These are phyloP conservation scores for Albatrellus ellisii DNA, from an alignment of 768 basidiomycete species.

Conservation along the genomic window DNA sequence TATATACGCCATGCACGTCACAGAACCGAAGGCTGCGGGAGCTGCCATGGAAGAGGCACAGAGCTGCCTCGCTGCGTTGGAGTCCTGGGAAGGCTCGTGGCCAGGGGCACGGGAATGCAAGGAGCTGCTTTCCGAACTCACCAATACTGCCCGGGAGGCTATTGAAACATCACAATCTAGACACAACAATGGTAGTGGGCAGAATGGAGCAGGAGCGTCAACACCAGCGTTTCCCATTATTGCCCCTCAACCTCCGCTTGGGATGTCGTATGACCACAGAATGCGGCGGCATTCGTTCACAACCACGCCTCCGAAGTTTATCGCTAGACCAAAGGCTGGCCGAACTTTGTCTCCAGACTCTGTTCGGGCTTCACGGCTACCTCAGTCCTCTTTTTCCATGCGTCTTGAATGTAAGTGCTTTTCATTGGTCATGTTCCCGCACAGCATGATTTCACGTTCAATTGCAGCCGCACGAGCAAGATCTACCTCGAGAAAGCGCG, in stretches of 20 bases:
- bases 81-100: conserved; percentile 79
- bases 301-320: conserved; percentile 3
- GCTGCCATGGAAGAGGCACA: conserved; percentile 77
- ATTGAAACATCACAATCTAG: conserved; percentile 25
- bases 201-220: no score
- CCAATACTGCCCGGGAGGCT: conserved; percentile 56
- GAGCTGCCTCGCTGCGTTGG: conserved; percentile 55
- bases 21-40: conserved; percentile 48
- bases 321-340: conserved; percentile 13
- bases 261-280: conserved; percentile 7
- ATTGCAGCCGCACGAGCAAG: conserved; percentile 52
- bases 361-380: conserved; percentile 17
- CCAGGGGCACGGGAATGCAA: conserved; percentile 83
- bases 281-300: conserved; percentile 13
- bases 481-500: conserved; percentile 64
- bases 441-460: conserved; percentile 3
- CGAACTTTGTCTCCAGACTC: conserved; percentile 22
- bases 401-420: conserved; percentile 21
- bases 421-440: neutral
- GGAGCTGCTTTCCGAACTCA: conserved; percentile 59
- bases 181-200: conserved; percentile 14
- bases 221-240: neutral
- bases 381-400: conserved; percentile 16
- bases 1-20: conserved; percentile 74
- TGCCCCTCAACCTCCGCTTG: conserved; percentile 1